Evolutionary conservation across 345 rosid species (phyloP), one percentile per base, ranked within the genome.

Genomic region (Eucalyptus pauciflora): DNA sequence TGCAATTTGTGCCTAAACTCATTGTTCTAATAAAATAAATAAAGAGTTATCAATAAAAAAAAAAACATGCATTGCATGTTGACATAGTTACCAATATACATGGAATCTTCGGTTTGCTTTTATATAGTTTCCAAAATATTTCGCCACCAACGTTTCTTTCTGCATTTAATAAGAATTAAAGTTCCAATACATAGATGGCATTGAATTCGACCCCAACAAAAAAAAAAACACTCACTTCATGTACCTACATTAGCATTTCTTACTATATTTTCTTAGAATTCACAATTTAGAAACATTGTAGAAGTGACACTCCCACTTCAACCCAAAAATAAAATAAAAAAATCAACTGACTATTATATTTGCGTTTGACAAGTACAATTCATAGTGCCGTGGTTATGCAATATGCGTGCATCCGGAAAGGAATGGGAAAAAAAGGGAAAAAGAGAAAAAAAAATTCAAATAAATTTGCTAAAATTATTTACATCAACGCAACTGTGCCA

Each of bases 401-500:
- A 56, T 10, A 24, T 56, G 62, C 5, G 13, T 56, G 62, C 62
- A 56, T 10, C 12, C 3, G 0, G 3, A 56, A 56, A 56, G 12
- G 27, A 56, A 10, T 56, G 62, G 60, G 13, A 4, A 56, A 56
- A 56, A 56, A 56, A 8, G 13, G 62, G 6, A 2, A 56, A 56
- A 24, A 56, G 6, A 1, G 6, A 2, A 3, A 56, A 3, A 56
- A 56, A 54, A 24, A 56, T 24, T 56, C 29, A 56, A 56, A 56
- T 24, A 56, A 24, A 56, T 56, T 56, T 9, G 3, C 13, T 22
- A 4, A 56, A 56, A 56, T 56, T 9, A 0, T 10, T 56, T 56
- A 22, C 13, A 24, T 56, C 2, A 56, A 1, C 3, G 0, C 62
- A 22, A 56, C 29, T 24, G 1, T 56, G 0, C 13, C 62, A 22